These are phyloP conservation scores for Lepidium africanum DNA, from an alignment of 345 rosid genomes.

Conservation along the genomic window DNA sequence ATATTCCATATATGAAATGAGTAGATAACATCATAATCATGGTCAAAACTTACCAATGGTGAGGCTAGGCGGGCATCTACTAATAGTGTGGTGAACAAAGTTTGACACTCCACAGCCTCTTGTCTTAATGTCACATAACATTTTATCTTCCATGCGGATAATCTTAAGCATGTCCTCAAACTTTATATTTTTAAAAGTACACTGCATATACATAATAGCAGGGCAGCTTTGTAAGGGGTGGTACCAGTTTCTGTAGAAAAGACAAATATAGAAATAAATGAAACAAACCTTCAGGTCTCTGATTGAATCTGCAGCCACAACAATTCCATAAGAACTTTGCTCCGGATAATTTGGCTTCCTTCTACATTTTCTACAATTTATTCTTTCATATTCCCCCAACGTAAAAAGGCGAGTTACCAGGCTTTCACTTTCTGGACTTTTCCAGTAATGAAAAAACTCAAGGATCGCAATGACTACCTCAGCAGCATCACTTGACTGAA, in stretches of 20 bases:
- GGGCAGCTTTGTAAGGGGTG: background rate
- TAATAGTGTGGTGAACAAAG: background rate
- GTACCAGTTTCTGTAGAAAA: background rate
- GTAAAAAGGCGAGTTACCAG: background rate
- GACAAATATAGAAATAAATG: background rate
- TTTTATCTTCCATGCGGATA: constrained; percentile 1
- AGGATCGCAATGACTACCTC: background rate
- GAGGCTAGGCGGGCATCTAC: constrained; percentile 2
- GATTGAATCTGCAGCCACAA: constrained; percentile 11
- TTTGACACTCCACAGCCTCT: constrained; percentile 17
- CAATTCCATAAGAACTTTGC: constrained; percentile 5
- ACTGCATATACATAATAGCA: constrained; percentile 8
- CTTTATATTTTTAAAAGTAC: background rate
- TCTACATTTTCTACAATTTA: constrained; percentile 4
- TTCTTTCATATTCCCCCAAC: constrained; percentile 11
- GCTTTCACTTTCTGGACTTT: constrained; percentile 12
- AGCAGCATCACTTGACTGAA: constrained; percentile 3
- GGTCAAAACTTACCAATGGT: constrained; percentile 6
- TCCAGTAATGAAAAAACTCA: constrained; percentile 13
- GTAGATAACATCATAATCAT: background rate
- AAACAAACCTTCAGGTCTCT: constrained; percentile 5
- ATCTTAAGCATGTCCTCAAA: constrained; percentile 15
- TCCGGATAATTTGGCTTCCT: constrained; percentile 3
- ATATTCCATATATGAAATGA: background rate
- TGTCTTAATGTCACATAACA: constrained; percentile 9